Conservation (phyloP, 331 rosid genomes). For the Quercus tomentella region DNA sequence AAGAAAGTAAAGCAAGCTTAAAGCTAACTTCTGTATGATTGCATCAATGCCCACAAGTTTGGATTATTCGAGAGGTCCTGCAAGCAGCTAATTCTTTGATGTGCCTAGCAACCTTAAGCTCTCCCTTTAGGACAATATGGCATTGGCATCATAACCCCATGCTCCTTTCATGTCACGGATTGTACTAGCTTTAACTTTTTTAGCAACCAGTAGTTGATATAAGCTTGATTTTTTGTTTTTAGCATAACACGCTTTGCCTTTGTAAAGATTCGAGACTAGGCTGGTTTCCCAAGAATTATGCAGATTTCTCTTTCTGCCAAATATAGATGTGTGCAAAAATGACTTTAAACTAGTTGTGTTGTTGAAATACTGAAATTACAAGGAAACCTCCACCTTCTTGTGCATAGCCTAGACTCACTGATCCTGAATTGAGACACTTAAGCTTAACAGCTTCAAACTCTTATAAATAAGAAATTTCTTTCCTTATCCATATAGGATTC, state of each 20-base stretch:
- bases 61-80: constrained; percentile 37
- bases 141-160: not conserved
- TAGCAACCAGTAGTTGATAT: not conserved
- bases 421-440: too few relatives aligned
- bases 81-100: constrained; percentile 24
- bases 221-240: constrained; percentile 8
- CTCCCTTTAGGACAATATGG: not conserved
- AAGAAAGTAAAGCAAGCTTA: constrained; percentile 43
- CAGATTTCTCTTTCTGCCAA: not conserved
- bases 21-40: constrained; percentile 37
- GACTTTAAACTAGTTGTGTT: too few relatives aligned
- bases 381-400: too few relatives aligned
- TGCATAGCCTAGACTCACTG: too few relatives aligned
- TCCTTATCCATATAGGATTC: too few relatives aligned
- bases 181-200: not conserved
- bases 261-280: constrained; percentile 19
- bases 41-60: constrained; percentile 51
- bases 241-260: constrained; percentile 9
- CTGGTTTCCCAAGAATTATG: not conserved
- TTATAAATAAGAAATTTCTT: too few relatives aligned
- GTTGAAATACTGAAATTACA: too few relatives aligned
- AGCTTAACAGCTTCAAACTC: too few relatives aligned
- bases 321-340: too few relatives aligned
- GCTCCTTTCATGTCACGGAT: constrained; percentile 29
- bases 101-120: constrained; percentile 3